Percentiles rank a stretch among this genome's conserved stretches.
Conservation (phyloP, 2,329 filamentous ascomycete species). For the Fusarium verrucosum region DNA sequence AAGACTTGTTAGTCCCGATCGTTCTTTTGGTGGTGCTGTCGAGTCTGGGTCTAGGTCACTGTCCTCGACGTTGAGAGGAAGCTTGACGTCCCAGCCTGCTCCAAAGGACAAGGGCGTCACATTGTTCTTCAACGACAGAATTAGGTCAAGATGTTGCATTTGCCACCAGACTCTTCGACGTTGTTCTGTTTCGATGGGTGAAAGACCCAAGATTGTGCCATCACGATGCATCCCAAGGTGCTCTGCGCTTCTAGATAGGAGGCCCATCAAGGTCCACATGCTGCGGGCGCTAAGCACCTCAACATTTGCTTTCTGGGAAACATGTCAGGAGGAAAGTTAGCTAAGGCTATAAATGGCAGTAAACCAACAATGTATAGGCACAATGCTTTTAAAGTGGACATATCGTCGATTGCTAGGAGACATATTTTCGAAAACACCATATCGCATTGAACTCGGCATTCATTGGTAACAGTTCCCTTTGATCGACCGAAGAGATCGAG, state of each 20-base stretch:
- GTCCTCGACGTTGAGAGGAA: conserved; percentile 24
- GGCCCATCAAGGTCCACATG: conserved; percentile 10
- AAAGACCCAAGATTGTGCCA: conserved; percentile 6
- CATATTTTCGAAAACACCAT: conserved; percentile 9
- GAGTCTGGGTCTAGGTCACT: conserved; percentile 1
- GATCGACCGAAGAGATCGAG: not conserved
- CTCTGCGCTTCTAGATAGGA: conserved; percentile 6
- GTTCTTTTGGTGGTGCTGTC: not conserved
- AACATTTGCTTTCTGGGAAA: not conserved
- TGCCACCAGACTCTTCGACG: conserved; percentile 26
- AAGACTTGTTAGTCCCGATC: not conserved
- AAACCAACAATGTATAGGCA: conserved; percentile 11
- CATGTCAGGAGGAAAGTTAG: not conserved
- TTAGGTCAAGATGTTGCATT: conserved; percentile 9
- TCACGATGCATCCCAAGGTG: conserved; percentile 25
- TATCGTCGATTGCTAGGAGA: not conserved
- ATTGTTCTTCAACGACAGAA: not conserved
- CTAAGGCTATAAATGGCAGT: accelerated
- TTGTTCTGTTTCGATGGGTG: conserved; percentile 13
- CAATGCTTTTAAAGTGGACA: conserved; percentile 6
- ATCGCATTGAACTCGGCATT: conserved; percentile 11
- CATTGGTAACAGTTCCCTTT: not conserved
- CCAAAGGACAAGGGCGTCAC: conserved; percentile 11
- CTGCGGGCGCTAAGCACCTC: not conserved
- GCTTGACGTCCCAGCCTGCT: conserved; percentile 12